Evolutionary conservation across 1,284 basidiomycete genomes (phyloP).

Genomic region (Leccinum pallidistipes): DNA sequence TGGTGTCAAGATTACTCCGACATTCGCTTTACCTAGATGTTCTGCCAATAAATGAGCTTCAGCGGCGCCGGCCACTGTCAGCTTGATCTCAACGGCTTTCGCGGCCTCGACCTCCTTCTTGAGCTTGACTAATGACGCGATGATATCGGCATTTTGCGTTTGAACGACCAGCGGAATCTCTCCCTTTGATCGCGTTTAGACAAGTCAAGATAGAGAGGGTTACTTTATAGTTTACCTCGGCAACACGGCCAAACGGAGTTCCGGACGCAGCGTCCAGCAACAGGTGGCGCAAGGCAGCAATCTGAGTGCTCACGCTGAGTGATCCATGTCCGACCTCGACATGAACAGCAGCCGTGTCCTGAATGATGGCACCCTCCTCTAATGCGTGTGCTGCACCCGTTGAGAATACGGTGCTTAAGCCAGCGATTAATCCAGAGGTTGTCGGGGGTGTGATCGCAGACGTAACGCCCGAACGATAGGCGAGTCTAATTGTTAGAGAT

Average conservation of each 20-base stretch:
- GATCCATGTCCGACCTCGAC: conserved; percentile 51
- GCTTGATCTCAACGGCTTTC: conserved; percentile 39
- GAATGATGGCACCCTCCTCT: conserved; percentile 64
- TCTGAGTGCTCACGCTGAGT: conserved; percentile 63
- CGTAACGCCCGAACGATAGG: conserved; percentile 66
- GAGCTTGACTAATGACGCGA: conserved; percentile 77
- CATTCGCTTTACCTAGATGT: conserved; percentile 66
- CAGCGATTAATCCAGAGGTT: conserved; percentile 57
- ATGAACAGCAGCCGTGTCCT: conserved; percentile 72
- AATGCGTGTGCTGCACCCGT: conserved; percentile 66
- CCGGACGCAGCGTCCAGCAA: conserved; percentile 51
- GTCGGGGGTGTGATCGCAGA: conserved; percentile 64
- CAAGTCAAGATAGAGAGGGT: conserved; percentile 6
- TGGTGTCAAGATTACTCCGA: conserved; percentile 74
- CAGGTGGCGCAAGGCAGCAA: conserved; percentile 62
- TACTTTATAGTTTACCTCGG: conserved; percentile 22
- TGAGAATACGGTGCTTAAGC: conserved; percentile 66
- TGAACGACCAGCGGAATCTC: conserved; percentile 58
- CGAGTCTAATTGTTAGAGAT: conserved; percentile 43
- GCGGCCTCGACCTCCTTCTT: conserved; percentile 69
- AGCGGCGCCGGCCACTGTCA: conserved; percentile 69
- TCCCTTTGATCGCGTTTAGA: conserved; percentile 37
- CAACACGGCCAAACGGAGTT: conserved; percentile 54
- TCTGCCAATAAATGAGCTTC: conserved; percentile 80
- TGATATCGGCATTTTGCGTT: conserved; percentile 68